phyloP scores from a whole-genome alignment of 179 eudicot species.

The Camellia oleifera region DNA sequence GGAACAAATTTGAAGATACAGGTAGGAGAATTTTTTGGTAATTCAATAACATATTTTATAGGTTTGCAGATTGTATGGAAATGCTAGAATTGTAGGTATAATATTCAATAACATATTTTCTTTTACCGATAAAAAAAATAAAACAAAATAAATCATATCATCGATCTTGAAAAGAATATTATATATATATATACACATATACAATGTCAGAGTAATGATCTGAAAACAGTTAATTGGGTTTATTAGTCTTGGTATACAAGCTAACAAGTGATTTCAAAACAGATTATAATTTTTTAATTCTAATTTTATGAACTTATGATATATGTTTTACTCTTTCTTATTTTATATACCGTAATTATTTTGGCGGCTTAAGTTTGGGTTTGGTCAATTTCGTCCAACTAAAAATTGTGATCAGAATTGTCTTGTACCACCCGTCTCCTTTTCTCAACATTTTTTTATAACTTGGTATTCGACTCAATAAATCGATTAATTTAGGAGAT shows the following conservation, averaged over 20 bases:
- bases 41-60: neutral
- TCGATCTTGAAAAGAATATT: neutral
- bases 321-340: neutral
- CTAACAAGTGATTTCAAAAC: neutral
- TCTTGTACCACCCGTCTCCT: neutral
- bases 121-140: too few species aligned
- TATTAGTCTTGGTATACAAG: neutral
- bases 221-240: neutral
- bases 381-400: neutral
- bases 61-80: too few species aligned
- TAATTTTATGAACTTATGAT: too few species aligned
- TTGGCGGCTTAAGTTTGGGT: neutral
- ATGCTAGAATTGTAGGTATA: too few species aligned
- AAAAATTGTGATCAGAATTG: neutral
- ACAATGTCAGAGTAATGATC: too few species aligned
- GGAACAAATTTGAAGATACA: neutral
- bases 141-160: too few species aligned
- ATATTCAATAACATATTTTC: neutral
- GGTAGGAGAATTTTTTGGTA: neutral
- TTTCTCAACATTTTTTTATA: neutral
- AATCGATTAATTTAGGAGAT: too few species aligned
- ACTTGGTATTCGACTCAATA: too few species aligned
- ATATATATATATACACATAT: too few species aligned
- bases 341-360: neutral
- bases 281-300: too few species aligned